phyloP scores from a whole-genome alignment of 345 rosid genomes.

The Eucalyptus albens region DNA sequence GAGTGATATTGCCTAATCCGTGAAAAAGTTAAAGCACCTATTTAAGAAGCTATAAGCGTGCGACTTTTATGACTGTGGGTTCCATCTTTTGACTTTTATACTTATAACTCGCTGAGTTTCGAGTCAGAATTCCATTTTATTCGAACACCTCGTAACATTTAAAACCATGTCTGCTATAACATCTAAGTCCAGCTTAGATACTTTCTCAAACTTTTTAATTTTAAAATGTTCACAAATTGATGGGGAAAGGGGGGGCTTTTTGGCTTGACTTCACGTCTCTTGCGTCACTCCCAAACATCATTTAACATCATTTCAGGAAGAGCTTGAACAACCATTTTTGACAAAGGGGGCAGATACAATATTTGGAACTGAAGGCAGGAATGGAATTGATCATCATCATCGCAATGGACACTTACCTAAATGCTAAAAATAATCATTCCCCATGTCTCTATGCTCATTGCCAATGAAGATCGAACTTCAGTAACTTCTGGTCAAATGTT shows the following conservation, averaged over 20 bases:
- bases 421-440: background rate
- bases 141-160: background rate
- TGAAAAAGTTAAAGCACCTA: background rate
- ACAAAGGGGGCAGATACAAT: background rate
- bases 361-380: background rate
- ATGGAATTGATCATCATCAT: background rate
- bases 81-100: background rate
- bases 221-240: background rate
- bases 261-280: background rate
- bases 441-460: background rate
- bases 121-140: background rate
- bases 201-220: background rate
- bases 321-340: background rate
- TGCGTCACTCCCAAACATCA: background rate
- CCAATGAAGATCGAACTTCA: background rate
- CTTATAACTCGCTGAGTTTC: background rate
- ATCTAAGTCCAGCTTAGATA: background rate
- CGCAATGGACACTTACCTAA: background rate
- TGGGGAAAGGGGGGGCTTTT: background rate
- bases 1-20: background rate
- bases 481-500: background rate
- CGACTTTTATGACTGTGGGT: background rate
- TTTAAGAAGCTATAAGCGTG: background rate
- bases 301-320: background rate
- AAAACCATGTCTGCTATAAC: background rate